Conservation (phyloP, 768 basidiomycete species). For the Xanthoconium purpureum region DNA sequence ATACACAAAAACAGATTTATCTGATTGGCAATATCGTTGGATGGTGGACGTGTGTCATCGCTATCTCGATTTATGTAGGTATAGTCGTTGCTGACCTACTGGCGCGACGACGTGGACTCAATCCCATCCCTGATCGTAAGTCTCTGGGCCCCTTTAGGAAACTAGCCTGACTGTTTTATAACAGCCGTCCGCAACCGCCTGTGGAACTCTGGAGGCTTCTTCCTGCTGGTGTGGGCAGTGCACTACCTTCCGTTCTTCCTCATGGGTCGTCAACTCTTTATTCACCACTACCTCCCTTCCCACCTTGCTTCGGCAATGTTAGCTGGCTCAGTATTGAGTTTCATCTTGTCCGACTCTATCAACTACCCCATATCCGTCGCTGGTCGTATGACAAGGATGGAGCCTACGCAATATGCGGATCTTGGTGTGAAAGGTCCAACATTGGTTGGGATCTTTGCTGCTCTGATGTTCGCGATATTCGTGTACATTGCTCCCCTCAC, state of each 20-base stretch:
- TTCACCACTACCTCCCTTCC: constrained; percentile 97
- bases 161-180: constrained; percentile 1
- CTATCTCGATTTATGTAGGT: constrained; percentile 84
- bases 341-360: constrained; percentile 83
- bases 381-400: constrained; percentile 62
- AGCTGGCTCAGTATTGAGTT: constrained; percentile 89
- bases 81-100: constrained; percentile 87
- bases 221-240: constrained; percentile 89
- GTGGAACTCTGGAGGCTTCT: constrained; percentile 95
- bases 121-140: constrained; percentile 87
- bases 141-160: constrained; percentile 10
- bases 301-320: constrained; percentile 91
- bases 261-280: constrained; percentile 94
- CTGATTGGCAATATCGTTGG: constrained; percentile 91
- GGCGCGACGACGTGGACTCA: constrained; percentile 78
- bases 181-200: constrained; percentile 89
- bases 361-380: constrained; percentile 84
- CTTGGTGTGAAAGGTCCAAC: constrained; percentile 75
- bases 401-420: constrained; percentile 59
- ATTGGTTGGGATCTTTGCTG: constrained; percentile 52
- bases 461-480: constrained; percentile 63
- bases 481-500: constrained; percentile 85
- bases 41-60: constrained; percentile 92
- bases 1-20: constrained; percentile 89
- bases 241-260: constrained; percentile 98